Evolutionary conservation across 306 rosid genomes (phyloP).

Genomic region (Castanea crenata): DNA sequence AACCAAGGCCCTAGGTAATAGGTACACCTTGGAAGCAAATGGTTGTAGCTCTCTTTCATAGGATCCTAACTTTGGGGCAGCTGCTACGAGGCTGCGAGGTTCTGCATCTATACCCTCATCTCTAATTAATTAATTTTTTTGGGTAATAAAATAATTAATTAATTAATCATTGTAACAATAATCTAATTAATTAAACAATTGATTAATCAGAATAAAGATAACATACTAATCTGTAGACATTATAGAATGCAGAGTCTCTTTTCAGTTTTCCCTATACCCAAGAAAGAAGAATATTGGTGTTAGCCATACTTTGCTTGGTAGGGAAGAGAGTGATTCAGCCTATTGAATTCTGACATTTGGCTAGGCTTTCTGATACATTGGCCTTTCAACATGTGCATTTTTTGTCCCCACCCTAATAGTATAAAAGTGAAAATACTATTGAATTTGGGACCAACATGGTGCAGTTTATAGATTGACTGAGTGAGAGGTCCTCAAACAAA

Average conservation of each 20-base stretch:
- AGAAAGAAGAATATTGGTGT: slow-evolving; percentile 43
- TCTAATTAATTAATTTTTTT: slow-evolving; percentile 9
- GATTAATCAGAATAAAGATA: slow-evolving; percentile 10
- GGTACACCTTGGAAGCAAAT: background rate
- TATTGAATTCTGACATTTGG: slow-evolving; percentile 20
- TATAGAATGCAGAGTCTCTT: slow-evolving; percentile 46
- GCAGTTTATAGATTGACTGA: too few relatives aligned
- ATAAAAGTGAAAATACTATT: background rate
- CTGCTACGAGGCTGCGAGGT: slow-evolving; percentile 28
- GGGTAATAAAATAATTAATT: background rate
- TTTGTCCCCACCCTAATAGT: slow-evolving; percentile 22
- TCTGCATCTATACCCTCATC: slow-evolving; percentile 19
- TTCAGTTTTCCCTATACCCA: slow-evolving; percentile 44
- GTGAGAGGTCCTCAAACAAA: too few relatives aligned
- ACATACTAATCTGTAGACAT: slow-evolving; percentile 39
- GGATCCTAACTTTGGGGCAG: slow-evolving; percentile 49
- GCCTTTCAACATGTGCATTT: slow-evolving; percentile 31
- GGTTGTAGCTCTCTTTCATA: slow-evolving; percentile 26
- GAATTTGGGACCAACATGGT: slow-evolving; percentile 24
- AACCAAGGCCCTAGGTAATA: slow-evolving; percentile 6
- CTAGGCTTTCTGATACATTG: background rate
- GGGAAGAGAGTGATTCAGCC: slow-evolving; percentile 11
- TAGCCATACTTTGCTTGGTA: slow-evolving; percentile 8
- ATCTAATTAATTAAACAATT: slow-evolving; percentile 18
- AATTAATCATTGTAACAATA: slow-evolving; percentile 28